These are phyloP conservation scores for Populus tomentosa DNA, from an alignment of 441 rosid species.

Conservation along the genomic window DNA sequence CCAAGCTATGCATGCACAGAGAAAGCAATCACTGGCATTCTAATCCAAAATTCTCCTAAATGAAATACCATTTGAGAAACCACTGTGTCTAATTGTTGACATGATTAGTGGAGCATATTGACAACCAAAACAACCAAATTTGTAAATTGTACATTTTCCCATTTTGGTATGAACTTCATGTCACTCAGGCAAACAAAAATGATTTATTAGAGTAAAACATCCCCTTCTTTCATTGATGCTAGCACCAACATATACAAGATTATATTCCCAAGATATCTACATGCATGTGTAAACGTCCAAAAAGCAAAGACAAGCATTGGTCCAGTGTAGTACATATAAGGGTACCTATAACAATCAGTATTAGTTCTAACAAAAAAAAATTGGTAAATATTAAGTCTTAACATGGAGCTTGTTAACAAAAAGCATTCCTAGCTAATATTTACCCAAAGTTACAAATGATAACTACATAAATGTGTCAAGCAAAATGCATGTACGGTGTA, in stretches of 20 bases:
- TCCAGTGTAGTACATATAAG: neutral
- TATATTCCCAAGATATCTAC: neutral
- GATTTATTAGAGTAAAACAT: neutral
- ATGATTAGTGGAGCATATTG: neutral
- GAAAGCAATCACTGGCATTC: neutral
- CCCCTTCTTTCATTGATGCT: neutral
- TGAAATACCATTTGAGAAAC: neutral
- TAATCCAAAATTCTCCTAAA: neutral
- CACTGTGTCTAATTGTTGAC: neutral
- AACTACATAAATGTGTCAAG: neutral
- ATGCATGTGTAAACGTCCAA: neutral
- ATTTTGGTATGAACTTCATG: neutral
- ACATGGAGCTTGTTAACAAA: neutral
- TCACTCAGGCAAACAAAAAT: neutral
- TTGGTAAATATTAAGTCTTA: neutral
- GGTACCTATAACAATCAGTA: neutral
- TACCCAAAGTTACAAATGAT: neutral
- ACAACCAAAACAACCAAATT: neutral
- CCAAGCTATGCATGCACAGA: neutral
- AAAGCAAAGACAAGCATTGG: neutral
- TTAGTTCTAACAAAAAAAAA: neutral
- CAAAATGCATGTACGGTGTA: neutral
- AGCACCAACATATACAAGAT: neutral
- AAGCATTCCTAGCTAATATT: too few species aligned
- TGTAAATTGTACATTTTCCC: neutral